Conservation (phyloP, 768 basidiomycete species). For the Asterophora lycoperdoides region DNA sequence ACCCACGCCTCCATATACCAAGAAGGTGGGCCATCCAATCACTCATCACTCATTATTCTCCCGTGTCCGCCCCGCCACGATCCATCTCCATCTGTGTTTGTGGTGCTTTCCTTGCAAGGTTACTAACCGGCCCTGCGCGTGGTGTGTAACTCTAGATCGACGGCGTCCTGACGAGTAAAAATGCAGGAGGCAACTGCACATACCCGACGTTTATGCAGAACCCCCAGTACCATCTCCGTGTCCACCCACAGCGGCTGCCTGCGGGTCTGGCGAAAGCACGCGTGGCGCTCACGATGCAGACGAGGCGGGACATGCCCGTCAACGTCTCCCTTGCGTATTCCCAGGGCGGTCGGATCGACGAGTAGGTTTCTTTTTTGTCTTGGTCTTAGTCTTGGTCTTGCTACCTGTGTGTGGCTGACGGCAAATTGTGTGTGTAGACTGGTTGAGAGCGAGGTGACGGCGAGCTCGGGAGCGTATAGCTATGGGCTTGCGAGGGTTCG, state of each 20-base stretch:
- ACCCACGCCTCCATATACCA: conserved; percentile 34
- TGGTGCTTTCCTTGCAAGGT: not conserved
- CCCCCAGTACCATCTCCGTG: conserved; percentile 75
- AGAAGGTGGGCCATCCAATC: conserved; percentile 32
- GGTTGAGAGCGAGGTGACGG: conserved; percentile 62
- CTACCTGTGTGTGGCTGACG: not conserved
- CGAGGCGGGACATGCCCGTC: conserved; percentile 63
- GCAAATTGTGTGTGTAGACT: conserved; percentile 32
- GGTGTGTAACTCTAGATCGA: conserved; percentile 48
- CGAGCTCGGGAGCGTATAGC: conserved; percentile 76
- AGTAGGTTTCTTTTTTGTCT: conserved; percentile 47
- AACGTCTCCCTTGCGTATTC: conserved; percentile 76
- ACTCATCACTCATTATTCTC: too few relatives aligned
- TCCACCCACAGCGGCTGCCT: conserved; percentile 36
- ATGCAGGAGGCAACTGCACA: conserved; percentile 80
- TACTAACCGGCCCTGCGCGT: too few relatives aligned
- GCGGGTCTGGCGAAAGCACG: conserved; percentile 31
- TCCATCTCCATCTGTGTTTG: not conserved
- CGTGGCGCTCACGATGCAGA: conserved; percentile 45
- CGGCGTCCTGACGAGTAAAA: conserved; percentile 61
- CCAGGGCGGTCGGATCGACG: conserved; percentile 64
- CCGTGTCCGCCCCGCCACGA: too few relatives aligned
- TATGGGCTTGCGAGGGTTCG: conserved; percentile 64
- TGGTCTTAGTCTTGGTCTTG: too few relatives aligned
- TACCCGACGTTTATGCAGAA: conserved; percentile 84